A percentile compares a stretch with the other conserved stretches of the same genome.
Conservation (phyloP, 2,329 filamentous ascomycete species). For the Intubia oerlemansii region DNA sequence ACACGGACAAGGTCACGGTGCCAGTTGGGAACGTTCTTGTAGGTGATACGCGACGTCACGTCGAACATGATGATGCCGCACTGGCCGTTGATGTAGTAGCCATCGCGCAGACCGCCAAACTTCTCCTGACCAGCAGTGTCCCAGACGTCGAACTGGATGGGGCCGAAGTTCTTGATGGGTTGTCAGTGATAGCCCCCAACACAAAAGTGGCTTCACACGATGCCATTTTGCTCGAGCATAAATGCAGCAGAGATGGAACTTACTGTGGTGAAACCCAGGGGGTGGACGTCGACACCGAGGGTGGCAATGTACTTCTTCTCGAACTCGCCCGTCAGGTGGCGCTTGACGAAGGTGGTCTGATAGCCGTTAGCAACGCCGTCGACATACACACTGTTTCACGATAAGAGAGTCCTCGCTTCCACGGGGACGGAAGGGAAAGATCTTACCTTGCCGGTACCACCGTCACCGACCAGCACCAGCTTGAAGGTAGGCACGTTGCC, state of each 20-base stretch:
- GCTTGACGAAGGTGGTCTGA: constrained; percentile 99
- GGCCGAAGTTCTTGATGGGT: constrained; percentile 73
- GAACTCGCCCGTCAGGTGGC: constrained; percentile 98
- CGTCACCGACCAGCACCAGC: constrained; percentile 98
- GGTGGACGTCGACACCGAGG: constrained; percentile 97
- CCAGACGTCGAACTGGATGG: constrained; percentile 98
- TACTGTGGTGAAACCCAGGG: constrained; percentile 94
- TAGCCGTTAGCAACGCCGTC: constrained; percentile 2
- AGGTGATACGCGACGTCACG: constrained; percentile 96
- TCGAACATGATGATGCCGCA: constrained; percentile 99
- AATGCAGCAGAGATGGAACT: constrained; percentile 18
- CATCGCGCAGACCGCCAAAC: constrained; percentile 97
- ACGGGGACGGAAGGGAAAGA: constrained; percentile 5
- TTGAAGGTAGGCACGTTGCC: constrained; percentile 66
- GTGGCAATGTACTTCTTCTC: constrained; percentile 99
- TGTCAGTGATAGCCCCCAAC: not conserved
- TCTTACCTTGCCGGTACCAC: constrained; percentile 95
- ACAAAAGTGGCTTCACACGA: constrained; percentile 10
- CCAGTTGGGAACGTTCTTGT: constrained; percentile 99
- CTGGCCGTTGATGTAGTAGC: constrained; percentile 99
- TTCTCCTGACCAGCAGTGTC: constrained; percentile 98
- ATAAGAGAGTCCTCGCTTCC: no score
- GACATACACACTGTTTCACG: no score
- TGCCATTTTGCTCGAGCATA: not conserved
- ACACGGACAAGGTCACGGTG: constrained; percentile 98